A percentile compares a stretch with the other conserved stretches of the same genome.
Evolutionary conservation across 345 rosid species (phyloP).

Genomic region (Eucalyptus caleyi): DNA sequence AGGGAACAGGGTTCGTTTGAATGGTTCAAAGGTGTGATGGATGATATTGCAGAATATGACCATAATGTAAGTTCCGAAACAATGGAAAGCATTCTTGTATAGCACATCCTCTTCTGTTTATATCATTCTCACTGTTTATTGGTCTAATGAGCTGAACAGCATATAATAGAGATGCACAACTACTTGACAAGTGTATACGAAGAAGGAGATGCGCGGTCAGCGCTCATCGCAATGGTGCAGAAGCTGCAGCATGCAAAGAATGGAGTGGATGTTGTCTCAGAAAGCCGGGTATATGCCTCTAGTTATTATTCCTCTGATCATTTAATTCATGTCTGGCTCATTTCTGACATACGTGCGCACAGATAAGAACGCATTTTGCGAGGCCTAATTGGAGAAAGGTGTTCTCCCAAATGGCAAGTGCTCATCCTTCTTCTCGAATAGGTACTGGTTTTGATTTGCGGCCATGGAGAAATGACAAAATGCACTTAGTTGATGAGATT

Average conservation of each 20-base stretch:
- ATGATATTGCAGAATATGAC: conserved; percentile 81
- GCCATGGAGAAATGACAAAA: background rate
- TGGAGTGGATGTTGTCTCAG: conserved; percentile 83
- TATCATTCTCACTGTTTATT: background rate
- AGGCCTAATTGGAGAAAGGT: conserved; percentile 97
- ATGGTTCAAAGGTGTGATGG: conserved; percentile 99
- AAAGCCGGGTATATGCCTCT: conserved; percentile 51
- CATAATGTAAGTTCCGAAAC: conserved; percentile 16
- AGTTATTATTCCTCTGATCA: background rate
- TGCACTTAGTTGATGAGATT: background rate
- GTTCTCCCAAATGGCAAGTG: conserved; percentile 43
- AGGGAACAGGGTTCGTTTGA: conserved; percentile 95
- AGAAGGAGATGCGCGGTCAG: conserved; percentile 97
- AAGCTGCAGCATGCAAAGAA: conserved; percentile 91
- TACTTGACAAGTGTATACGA: conserved; percentile 92
- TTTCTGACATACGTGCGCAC: background rate
- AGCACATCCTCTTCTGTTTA: background rate
- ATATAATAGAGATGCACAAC: conserved; percentile 95
- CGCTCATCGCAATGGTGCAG: conserved; percentile 88
- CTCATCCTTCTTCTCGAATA: conserved; percentile 55
- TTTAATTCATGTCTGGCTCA: background rate
- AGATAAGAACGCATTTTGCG: conserved; percentile 95
- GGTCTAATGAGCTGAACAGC: conserved; percentile 17
- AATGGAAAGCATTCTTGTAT: background rate
- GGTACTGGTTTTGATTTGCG: conserved; percentile 16